phyloP scores from a whole-genome alignment of 768 basidiomycete genomes.

The Suillus spraguei region DNA sequence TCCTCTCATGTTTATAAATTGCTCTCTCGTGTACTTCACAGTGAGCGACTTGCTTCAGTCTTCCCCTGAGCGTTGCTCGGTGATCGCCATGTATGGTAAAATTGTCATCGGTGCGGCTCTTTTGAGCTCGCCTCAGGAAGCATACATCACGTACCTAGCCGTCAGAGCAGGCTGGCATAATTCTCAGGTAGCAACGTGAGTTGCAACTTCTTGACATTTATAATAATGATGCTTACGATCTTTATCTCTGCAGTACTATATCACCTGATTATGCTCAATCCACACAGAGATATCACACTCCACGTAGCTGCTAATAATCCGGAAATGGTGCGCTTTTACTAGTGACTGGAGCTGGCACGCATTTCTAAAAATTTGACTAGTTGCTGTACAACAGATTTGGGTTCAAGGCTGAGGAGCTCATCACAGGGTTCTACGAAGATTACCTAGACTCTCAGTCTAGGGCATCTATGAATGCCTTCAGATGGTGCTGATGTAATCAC shows the following conservation, averaged over 20 bases:
- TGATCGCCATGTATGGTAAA: constrained; percentile 71
- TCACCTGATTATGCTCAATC: constrained; percentile 71
- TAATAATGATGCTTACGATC: background rate
- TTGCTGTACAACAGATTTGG: constrained; percentile 84
- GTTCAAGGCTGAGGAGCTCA: constrained; percentile 85
- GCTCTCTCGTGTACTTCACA: constrained; percentile 29
- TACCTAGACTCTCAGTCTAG: constrained; percentile 73
- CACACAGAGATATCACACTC: constrained; percentile 75
- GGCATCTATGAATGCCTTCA: constrained; percentile 80
- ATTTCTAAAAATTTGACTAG: constrained; percentile 36
- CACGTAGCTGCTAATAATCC: constrained; percentile 84
- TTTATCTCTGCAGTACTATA: constrained; percentile 49
- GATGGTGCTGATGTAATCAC: constrained; percentile 22
- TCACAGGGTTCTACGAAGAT: constrained; percentile 79
- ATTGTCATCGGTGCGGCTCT: constrained; percentile 78
- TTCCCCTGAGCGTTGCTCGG: constrained; percentile 70
- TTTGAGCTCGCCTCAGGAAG: constrained; percentile 76
- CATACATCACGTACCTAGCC: constrained; percentile 82
- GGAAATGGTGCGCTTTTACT: constrained; percentile 58
- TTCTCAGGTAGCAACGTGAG: constrained; percentile 73
- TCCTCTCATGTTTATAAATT: constrained; percentile 11
- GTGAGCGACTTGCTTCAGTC: constrained; percentile 73
- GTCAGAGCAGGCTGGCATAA: constrained; percentile 85
- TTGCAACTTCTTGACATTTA: constrained; percentile 9
- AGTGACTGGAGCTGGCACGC: constrained; percentile 9